Evolutionary conservation across 805 yeast species (phyloP), one percentile per base, ranked within the genome.

Genomic region (Starmerella vaccinii): DNA sequence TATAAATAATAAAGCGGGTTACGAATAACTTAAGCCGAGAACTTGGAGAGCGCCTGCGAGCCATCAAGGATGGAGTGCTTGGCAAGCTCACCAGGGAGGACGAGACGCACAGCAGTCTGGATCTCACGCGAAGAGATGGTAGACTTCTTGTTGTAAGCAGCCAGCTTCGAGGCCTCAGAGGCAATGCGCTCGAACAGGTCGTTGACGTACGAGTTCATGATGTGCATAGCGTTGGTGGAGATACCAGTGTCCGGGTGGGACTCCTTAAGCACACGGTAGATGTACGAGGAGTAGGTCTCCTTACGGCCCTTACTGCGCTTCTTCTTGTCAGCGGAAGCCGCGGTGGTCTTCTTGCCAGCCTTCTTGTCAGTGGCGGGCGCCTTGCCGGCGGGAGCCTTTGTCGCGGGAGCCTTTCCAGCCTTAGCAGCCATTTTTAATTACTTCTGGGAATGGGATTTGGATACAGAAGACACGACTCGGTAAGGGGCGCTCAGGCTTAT

Each of bases 211-310:
- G 97, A 90, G 84, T 90, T 90, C 90, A 90, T 82, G 72, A 90
- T 90, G 61, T 95, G 87, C 95, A 90, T 90, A 60, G 97, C 95
- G 71, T 87, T 85, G 76, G 88, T 95, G 65, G 97, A 89, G 71
- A 90, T 90, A 86, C 97, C 97, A 58, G 97, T 90, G 73, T 90
- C 97, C 73, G 97, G 97, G 76, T 90, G 97, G 58, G 97, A 89
- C 80, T 90, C 97, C 76, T 89, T 89, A 71, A 90, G 83, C 62
- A 89, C 97, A 76, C 90, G 90, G 92, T 89, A 90, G 71, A 90
- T 90, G 76, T 90, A 90, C 58, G 97, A 88, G 60, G 95, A 87
- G 79, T 88, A 90, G 60, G 97, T 87, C 77, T 90, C 97, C 84
- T 87, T 88, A 82, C 97, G 87, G 65, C 89, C 74, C 83, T 88